Evolutionary conservation across 139 green algal species (phyloP).

Genomic region (Spirogloea muscicola): DNA sequence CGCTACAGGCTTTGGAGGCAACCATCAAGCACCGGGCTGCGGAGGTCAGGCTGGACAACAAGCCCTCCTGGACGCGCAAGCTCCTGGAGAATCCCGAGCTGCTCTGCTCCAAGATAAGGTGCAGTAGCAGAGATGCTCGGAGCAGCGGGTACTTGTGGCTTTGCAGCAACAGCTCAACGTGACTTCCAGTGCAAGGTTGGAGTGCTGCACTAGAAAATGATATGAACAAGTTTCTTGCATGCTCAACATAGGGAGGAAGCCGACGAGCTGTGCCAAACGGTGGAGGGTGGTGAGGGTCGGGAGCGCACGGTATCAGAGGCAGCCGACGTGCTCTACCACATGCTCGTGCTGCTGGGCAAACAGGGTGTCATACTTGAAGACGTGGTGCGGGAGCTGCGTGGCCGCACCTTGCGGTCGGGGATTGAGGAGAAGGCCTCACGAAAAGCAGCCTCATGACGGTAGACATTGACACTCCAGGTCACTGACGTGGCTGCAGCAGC

Average conservation of each 20-base stretch:
- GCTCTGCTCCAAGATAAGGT: constrained; percentile 84
- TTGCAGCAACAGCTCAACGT: too few species aligned
- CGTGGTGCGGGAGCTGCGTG: constrained; percentile 7
- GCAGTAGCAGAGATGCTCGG: too few species aligned
- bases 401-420: constrained; percentile 15
- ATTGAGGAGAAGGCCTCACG: constrained; percentile 21
- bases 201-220: too few species aligned
- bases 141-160: too few species aligned
- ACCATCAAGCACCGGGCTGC: constrained; percentile 70
- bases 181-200: too few species aligned
- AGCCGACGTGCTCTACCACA: constrained; percentile 96
- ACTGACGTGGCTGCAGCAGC: too few species aligned
- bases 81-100: constrained; percentile 81
- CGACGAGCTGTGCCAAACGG: constrained; percentile 88
- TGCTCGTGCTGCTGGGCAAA: constrained; percentile 76
- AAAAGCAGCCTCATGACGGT: too few species aligned
- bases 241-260: constrained; percentile 75
- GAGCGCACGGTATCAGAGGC: constrained; percentile 83
- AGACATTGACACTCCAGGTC: too few species aligned
- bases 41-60: constrained; percentile 27
- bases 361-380: constrained; percentile 40
- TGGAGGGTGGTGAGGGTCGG: constrained; percentile 76
- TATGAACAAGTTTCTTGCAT: too few species aligned
- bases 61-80: constrained; percentile 88
- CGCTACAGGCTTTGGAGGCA: constrained; percentile 75